Percentiles rank a stretch among this genome's conserved stretches.
Conservation (phyloP, 148 eudicot genomes). For the Pharnaceum exiguum region DNA sequence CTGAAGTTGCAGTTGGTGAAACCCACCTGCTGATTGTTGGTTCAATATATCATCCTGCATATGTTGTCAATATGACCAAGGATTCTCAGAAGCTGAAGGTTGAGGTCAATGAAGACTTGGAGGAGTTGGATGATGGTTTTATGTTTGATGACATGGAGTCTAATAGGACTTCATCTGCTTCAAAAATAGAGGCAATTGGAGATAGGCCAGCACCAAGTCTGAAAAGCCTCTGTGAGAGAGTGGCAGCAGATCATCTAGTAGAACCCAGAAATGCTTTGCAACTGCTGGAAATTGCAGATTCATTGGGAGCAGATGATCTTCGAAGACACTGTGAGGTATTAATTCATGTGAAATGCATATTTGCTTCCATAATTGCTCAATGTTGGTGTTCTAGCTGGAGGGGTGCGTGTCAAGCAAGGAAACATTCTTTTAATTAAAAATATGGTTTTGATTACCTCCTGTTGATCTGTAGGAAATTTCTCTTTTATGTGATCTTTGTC, state of each 20-base stretch:
- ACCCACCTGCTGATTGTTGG: constrained; percentile 75
- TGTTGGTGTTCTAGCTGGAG: not conserved
- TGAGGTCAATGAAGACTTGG: constrained; percentile 30
- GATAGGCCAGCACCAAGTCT: constrained; percentile 52
- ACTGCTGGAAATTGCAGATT: constrained; percentile 87
- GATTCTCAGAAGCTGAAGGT: constrained; percentile 25
- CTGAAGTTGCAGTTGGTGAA: constrained; percentile 86
- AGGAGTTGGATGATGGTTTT: constrained; percentile 73
- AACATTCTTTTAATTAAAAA: too few species aligned
- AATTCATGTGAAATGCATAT: not conserved
- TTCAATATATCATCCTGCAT: constrained; percentile 83
- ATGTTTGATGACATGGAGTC: constrained; percentile 51
- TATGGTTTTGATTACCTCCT: too few species aligned
- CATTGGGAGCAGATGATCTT: constrained; percentile 81
- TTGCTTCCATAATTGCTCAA: not conserved
- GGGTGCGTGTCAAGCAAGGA: not conserved
- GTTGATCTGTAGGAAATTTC: too few species aligned
- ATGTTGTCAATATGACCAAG: constrained; percentile 29
- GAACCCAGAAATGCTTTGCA: constrained; percentile 87
- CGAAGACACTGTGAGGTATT: constrained; percentile 85
- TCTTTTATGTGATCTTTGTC: too few species aligned
- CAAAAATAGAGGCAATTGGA: constrained; percentile 26
- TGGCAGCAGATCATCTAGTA: constrained; percentile 70
- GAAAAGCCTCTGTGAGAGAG: constrained; percentile 88
- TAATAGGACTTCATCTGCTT: constrained; percentile 13